phyloP scores from a whole-genome alignment of 2,329 filamentous ascomycete genomes.

The Botrytis pseudocinerea region DNA sequence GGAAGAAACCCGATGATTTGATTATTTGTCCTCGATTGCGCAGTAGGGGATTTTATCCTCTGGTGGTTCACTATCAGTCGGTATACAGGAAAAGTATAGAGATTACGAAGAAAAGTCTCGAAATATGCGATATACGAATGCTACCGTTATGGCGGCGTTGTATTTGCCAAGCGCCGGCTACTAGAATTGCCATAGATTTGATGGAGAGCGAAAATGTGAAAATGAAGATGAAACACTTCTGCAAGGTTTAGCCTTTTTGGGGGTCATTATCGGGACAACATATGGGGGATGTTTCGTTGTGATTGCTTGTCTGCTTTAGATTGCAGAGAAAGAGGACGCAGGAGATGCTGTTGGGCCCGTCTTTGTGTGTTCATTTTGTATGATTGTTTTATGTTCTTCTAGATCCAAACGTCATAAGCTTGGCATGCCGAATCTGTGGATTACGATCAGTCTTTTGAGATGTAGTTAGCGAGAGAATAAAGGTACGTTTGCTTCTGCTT shows the following conservation, averaged over 20 bases:
- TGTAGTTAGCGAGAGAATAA: not conserved
- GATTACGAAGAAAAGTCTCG: too few relatives aligned
- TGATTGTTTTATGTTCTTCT: not conserved
- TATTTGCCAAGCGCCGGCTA: not conserved
- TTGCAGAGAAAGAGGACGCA: not conserved
- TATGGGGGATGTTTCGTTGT: not conserved
- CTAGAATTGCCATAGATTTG: not conserved
- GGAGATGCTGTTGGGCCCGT: not conserved
- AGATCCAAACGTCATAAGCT: too few relatives aligned
- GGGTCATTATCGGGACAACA: not conserved
- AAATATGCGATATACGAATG: not conserved
- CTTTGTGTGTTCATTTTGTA: not conserved
- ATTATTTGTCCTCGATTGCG: constrained; percentile 7
- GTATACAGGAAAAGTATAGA: not conserved
- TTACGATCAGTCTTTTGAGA: not conserved
- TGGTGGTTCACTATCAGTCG: not conserved
- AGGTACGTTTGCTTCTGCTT: not conserved
- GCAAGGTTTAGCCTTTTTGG: not conserved
- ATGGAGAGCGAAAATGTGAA: not conserved
- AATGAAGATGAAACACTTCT: not conserved
- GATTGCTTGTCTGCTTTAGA: not conserved
- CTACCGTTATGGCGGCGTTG: constrained; percentile 2
- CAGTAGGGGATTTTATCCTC: not conserved
- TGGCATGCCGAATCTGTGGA: not conserved
- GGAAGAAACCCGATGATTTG: constrained; percentile 2